These are phyloP conservation scores for Eucalyptus tenuipes DNA, from an alignment of 345 rosid species.

Conservation along the genomic window DNA sequence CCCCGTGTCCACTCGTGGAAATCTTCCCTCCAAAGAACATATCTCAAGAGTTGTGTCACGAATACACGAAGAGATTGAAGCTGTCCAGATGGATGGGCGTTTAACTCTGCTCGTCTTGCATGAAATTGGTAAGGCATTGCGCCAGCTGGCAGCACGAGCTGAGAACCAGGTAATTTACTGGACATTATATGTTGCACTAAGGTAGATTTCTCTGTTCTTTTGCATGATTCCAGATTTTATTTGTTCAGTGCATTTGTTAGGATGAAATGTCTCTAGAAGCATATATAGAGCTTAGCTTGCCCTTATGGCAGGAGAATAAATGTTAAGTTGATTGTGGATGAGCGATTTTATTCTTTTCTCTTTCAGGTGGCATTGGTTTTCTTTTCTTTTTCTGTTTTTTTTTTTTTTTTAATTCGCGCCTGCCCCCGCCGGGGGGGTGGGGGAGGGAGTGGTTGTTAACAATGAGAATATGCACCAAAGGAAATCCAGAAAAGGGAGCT, in stretches of 20 bases:
- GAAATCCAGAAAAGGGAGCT: neutral
- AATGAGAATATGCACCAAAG: neutral
- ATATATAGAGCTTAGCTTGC: neutral
- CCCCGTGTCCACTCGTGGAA: slow-evolving; percentile 92
- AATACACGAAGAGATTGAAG: slow-evolving; percentile 89
- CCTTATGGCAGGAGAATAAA: neutral
- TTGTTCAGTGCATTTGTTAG: neutral
- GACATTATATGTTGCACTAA: neutral
- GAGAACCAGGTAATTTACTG: slow-evolving; percentile 69
- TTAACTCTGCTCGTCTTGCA: slow-evolving; percentile 87
- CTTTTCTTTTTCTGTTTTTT: neutral
- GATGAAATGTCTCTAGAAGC: neutral
- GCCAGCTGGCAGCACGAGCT: slow-evolving; percentile 69
- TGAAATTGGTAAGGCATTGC: slow-evolving; percentile 79
- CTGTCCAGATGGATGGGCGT: slow-evolving; percentile 80
- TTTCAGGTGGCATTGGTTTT: neutral
- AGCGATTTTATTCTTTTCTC: neutral
- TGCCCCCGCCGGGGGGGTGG: neutral
- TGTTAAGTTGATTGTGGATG: neutral
- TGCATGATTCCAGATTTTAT: neutral
- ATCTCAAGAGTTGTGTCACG: slow-evolving; percentile 70
- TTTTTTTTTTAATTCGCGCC: neutral
- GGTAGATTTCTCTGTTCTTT: neutral
- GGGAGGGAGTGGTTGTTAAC: neutral
- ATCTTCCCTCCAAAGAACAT: slow-evolving; percentile 84